A percentile compares a stretch with the other conserved stretches of the same genome.
These are phyloP conservation scores for Selaginella tamariscina DNA, from an alignment of 75 land plant genomes.

Conservation along the genomic window DNA sequence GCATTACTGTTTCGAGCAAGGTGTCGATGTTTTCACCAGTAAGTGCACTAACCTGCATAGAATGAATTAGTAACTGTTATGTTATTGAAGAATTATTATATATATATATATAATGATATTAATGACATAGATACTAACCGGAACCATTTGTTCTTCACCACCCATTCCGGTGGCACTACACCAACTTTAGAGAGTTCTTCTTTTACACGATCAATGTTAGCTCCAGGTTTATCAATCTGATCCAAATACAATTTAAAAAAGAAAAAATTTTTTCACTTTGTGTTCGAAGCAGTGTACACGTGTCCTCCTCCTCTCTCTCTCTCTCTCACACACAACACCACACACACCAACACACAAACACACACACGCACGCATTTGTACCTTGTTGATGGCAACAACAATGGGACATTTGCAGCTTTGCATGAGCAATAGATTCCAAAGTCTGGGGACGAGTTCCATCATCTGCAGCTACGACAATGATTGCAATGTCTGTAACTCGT, in stretches of 20 bases:
- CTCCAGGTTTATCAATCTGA: constrained; percentile 98
- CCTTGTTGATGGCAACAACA: constrained; percentile 97
- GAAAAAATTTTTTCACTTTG: neutral
- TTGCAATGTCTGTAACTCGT: constrained; percentile 87
- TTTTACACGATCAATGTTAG: constrained; percentile 77
- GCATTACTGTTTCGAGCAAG: constrained; percentile 83
- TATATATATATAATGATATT: too few relatives aligned
- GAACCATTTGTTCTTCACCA: constrained; percentile 89
- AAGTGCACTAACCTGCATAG: constrained; percentile 80
- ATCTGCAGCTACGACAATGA: constrained; percentile 99
- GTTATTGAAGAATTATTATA: too few relatives aligned
- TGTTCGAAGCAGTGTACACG: too few relatives aligned
- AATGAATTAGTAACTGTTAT: neutral
- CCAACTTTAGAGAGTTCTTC: constrained; percentile 93
- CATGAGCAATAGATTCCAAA: constrained; percentile 96
- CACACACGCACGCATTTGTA: constrained; percentile 17
- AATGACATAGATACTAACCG: too few relatives aligned
- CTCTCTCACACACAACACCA: too few relatives aligned
- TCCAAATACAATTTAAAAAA: neutral
- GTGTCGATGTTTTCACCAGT: constrained; percentile 77
- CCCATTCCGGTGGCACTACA: constrained; percentile 95
- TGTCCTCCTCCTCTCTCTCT: too few relatives aligned
- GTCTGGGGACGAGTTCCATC: constrained; percentile 99
- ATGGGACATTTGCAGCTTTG: constrained; percentile 97
- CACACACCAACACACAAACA: constrained; percentile 10